A percentile compares a stretch with the other conserved stretches of the same genome.
These are phyloP conservation scores for Rhizopogon parksii DNA, from an alignment of 1,284 basidiomycete genomes.

Conservation along the genomic window DNA sequence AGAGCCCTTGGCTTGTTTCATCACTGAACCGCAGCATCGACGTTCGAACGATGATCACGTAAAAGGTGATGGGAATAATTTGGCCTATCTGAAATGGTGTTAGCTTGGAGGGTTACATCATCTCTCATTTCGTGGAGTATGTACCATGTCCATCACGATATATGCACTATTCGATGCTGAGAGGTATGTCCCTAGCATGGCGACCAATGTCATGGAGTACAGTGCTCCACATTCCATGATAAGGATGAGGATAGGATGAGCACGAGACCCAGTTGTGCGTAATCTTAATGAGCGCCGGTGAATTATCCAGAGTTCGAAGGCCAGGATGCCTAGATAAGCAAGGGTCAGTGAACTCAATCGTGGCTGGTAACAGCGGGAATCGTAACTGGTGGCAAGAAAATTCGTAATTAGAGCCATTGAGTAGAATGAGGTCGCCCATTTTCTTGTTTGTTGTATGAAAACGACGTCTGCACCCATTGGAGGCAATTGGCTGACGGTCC, in stretches of 20 bases:
- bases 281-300: neutral
- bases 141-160: constrained; percentile 2
- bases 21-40: neutral
- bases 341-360: neutral
- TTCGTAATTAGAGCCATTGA: neutral
- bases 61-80: constrained; percentile 6
- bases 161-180: neutral
- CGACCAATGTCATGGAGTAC: neutral
- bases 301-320: neutral
- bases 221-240: constrained; percentile 2
- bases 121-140: neutral
- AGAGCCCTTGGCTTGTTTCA: neutral
- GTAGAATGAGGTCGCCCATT: constrained; percentile 2
- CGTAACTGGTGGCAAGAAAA: neutral
- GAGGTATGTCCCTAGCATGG: constrained; percentile 1
- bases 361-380: neutral
- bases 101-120: neutral
- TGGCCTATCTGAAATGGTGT: neutral
- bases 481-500: neutral
- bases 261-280: neutral
- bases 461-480: neutral
- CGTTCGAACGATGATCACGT: neutral
- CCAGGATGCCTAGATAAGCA: neutral
- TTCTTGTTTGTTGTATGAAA: neutral
- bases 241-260: neutral